Evolutionary conservation across 495 filamentous ascomycete species (phyloP).

Genomic region (Penicillium odoratum): DNA sequence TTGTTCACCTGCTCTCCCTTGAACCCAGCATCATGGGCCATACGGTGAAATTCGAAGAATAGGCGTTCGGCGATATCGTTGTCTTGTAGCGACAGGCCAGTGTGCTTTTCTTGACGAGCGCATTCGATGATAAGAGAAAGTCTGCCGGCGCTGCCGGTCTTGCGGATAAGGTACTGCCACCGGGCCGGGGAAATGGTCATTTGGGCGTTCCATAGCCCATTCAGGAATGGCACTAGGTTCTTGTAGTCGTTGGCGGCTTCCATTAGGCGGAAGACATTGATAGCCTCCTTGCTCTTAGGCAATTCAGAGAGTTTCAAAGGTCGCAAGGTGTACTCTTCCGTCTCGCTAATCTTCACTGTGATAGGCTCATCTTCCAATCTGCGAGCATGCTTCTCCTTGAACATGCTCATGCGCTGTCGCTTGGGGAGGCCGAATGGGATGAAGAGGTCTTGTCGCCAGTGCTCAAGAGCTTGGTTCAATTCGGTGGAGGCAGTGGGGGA

Average conservation of each 20-base stretch:
- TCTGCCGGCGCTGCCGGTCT: conserved; percentile 36
- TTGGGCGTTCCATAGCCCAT: conserved; percentile 51
- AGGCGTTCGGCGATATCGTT: conserved; percentile 42
- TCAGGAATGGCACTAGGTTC: conserved; percentile 58
- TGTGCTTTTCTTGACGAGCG: conserved; percentile 45
- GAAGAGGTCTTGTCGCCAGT: conserved; percentile 64
- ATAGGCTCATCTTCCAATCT: conserved; percentile 59
- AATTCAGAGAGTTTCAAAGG: conserved; percentile 42
- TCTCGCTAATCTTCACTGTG: conserved; percentile 56
- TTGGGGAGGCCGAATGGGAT: conserved; percentile 59
- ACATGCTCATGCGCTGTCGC: conserved; percentile 56
- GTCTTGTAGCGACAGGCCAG: conserved; percentile 50
- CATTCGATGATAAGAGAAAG: conserved; percentile 54
- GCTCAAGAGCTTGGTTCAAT: conserved; percentile 51
- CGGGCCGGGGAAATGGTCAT: conserved; percentile 28
- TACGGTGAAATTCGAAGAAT: conserved; percentile 52
- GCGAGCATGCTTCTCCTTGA: conserved; percentile 48
- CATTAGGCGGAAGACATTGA: conserved; percentile 47
- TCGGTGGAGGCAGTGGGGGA: conserved; percentile 49
- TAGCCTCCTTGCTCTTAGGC: conserved; percentile 38
- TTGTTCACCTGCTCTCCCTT: conserved; percentile 33
- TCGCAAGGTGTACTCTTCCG: conserved; percentile 55
- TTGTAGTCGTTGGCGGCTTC: conserved; percentile 56
- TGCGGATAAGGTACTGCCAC: conserved; percentile 43
- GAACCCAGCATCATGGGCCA: conserved; percentile 46